A percentile compares a stretch with the other conserved stretches of the same genome.
These are phyloP conservation scores for Mycena crocata DNA, from an alignment of 768 basidiomycete genomes.

Conservation along the genomic window DNA sequence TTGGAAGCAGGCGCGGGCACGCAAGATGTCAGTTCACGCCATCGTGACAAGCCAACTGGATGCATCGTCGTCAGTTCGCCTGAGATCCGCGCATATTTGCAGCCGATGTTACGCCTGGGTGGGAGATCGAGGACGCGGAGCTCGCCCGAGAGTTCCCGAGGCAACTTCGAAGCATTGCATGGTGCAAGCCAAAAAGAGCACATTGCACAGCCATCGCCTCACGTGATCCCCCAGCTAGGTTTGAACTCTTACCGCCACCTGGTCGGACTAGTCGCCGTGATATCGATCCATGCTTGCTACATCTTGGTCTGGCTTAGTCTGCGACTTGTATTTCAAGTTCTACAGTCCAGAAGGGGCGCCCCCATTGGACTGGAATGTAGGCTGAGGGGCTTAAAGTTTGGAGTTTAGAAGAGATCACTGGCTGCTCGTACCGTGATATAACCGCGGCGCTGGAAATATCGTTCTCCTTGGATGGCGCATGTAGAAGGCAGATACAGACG, in stretches of 20 bases:
- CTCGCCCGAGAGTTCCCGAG: conserved; percentile 1
- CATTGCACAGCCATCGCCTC: neutral
- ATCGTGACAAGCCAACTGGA: conserved; percentile 1
- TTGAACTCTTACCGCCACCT: no score
- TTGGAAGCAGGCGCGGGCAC: neutral
- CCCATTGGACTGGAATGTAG: no score
- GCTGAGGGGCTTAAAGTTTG: neutral
- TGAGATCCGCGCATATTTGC: conserved; percentile 10
- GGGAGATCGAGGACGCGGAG: conserved; percentile 6
- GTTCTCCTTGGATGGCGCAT: neutral
- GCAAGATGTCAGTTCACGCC: neutral
- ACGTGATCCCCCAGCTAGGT: no score
- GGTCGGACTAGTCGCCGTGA: no score
- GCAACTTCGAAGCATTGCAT: neutral
- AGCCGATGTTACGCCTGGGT: neutral
- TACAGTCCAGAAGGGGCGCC: no score
- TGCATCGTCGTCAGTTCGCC: neutral
- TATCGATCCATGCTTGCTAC: no score
- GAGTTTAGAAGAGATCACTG: no score
- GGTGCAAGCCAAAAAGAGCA: neutral
- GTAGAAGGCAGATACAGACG: neutral
- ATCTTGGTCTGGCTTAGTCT: no score
- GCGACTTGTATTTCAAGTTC: no score
- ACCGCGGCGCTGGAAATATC: neutral
- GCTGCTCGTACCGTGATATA: neutral